Evolutionary conservation across 805 yeast species (phyloP).

Genomic region (Saccharomycopsis sp.): DNA sequence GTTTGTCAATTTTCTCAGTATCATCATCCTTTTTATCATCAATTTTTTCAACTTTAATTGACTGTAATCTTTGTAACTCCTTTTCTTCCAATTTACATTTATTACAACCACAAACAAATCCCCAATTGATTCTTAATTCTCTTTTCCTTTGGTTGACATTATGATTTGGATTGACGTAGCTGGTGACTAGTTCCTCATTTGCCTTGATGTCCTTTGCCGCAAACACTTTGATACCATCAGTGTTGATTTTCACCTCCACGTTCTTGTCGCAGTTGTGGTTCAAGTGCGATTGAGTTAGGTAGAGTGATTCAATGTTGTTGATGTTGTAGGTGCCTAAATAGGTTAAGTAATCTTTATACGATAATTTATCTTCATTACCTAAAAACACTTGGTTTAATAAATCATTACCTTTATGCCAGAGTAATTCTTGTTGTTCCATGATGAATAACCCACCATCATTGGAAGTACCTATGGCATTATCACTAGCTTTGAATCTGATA

Average conservation of each 20-base stretch:
- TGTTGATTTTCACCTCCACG: conserved; percentile 39
- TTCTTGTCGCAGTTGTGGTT: conserved; percentile 75
- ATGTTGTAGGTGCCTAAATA: conserved; percentile 67
- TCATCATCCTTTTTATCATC: background rate
- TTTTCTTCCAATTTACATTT: conserved; percentile 52
- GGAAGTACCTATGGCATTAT: conserved; percentile 35
- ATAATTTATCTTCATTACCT: conserved; percentile 17
- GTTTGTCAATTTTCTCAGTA: background rate
- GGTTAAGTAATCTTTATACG: conserved; percentile 45
- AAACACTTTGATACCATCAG: conserved; percentile 46
- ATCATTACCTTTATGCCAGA: conserved; percentile 51
- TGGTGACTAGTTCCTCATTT: conserved; percentile 59
- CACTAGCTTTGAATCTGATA: conserved; percentile 46
- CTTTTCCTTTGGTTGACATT: conserved; percentile 53
- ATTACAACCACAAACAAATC: conserved; percentile 59
- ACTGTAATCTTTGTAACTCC: conserved; percentile 35
- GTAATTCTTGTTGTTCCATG: conserved; percentile 41
- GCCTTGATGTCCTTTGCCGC: conserved; percentile 48
- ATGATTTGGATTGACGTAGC: conserved; percentile 60
- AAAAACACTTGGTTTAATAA: conserved; percentile 39
- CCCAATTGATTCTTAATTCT: conserved; percentile 66
- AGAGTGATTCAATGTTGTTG: conserved; percentile 60
- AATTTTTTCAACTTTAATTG: conserved; percentile 17
- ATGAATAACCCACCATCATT: conserved; percentile 39
- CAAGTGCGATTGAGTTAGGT: conserved; percentile 53